Evolutionary conservation across 2,329 filamentous ascomycete species (phyloP), one percentile per base, ranked within the genome.

Genomic region (Claviceps paspali): DNA sequence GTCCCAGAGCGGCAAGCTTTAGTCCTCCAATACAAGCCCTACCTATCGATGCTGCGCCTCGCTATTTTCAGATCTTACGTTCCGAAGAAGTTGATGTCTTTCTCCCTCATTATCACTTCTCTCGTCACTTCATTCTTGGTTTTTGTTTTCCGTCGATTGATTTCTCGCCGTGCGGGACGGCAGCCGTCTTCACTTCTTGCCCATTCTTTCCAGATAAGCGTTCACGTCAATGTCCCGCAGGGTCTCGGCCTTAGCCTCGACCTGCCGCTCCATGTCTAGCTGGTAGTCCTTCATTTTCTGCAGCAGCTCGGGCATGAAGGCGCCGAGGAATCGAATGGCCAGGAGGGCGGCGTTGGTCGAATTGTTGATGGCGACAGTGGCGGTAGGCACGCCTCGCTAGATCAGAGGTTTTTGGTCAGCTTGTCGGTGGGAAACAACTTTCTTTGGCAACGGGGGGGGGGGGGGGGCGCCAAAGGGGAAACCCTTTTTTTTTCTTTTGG

Each of bases 321-420:
- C 56, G 3, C 77, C 78, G 3, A 86, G 54, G 24, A 84, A 79
- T 14, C 79, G 64, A 15, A 79, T 68, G 0, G 81, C 80, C n/a
- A 84, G 59, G 14, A 85, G 62, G 0, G 75, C 81, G 0, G 82
- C 82, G 49, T 86, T 87, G 38, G 79, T 79, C 18, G 77, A 80
- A 59, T 86, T 86, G 57, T 84, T 83, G 55, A 86, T 84, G 9
- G 75, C 81, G 3, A 87, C 79, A 0, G 80, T 85, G 5, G 81
- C 80, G 11, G 79, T 76, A 8, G 82, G 82, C 35, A 79, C 71
- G 10, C 81, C 81, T 49, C 70, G 59, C 54, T 59, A 43, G 35
- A 24, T 5, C 9, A 11, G 6, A 17, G 14, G 55, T n/a, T 47
- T 52, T 33, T 24, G 21, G 33, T 31, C 11, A 27, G 27, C 14